Evolutionary conservation across 2,329 filamentous ascomycete genomes (phyloP).

Genomic region (Stachybotrys chlorohalonatus): DNA sequence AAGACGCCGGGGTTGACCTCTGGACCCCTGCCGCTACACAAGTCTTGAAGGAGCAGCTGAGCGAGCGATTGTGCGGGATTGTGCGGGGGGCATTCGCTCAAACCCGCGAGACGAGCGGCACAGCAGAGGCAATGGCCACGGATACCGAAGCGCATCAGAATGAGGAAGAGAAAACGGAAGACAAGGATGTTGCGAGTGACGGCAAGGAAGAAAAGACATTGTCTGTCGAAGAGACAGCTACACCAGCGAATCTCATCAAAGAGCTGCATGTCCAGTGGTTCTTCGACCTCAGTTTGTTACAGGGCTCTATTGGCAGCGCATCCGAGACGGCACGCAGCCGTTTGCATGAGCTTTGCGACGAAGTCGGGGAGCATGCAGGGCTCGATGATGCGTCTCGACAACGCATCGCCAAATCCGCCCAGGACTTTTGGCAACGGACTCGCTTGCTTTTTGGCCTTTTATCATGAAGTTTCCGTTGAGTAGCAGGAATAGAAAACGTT

Average conservation of each 20-base stretch:
- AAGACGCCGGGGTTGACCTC: constrained; percentile 61
- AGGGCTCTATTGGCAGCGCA: constrained; percentile 30
- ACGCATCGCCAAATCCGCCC: constrained; percentile 52
- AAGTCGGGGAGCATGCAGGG: constrained; percentile 33
- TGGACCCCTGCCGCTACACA: constrained; percentile 66
- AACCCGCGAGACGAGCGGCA: not conserved
- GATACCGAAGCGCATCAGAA: not conserved
- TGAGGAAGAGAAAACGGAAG: constrained; percentile 1
- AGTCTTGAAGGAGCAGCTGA: constrained; percentile 51
- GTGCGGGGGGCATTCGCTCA: constrained; percentile 35
- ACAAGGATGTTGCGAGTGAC: constrained; percentile 4
- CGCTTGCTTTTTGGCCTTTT: constrained; percentile 75
- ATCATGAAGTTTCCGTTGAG: constrained; percentile 20
- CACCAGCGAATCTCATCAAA: constrained; percentile 16
- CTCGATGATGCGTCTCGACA: constrained; percentile 40
- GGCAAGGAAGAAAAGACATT: constrained; percentile 2
- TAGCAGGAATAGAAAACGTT: no score
- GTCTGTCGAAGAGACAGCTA: not conserved
- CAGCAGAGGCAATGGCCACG: not conserved
- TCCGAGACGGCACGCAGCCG: constrained; percentile 12
- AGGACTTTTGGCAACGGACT: constrained; percentile 77
- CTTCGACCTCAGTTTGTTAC: constrained; percentile 48
- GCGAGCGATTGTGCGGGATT: constrained; percentile 35
- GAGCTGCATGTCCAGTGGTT: constrained; percentile 52
- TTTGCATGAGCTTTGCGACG: constrained; percentile 36